Conservation (phyloP, 1,139 yeast species). For the Scheffersomyces segobiensis region DNA sequence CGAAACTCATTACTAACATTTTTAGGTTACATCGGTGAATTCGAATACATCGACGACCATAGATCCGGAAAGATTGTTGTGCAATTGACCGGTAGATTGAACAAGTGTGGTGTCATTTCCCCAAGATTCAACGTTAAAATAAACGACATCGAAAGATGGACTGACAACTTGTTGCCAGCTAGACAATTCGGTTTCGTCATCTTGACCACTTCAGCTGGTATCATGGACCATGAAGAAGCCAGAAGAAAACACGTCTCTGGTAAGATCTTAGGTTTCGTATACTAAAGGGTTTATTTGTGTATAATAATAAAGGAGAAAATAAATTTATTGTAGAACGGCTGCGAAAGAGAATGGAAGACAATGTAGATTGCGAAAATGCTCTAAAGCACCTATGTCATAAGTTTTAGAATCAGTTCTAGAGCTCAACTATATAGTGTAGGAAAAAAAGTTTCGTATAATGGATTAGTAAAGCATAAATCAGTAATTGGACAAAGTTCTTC, state of each 20-base stretch:
- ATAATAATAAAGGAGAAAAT: neutral
- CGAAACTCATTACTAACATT: slow-evolving; percentile 23
- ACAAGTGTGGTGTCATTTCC: slow-evolving; percentile 97
- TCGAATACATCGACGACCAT: slow-evolving; percentile 98
- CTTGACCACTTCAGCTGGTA: slow-evolving; percentile 98
- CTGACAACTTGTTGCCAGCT: slow-evolving; percentile 95
- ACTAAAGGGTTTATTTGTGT: slow-evolving; percentile 28
- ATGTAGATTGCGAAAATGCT: neutral
- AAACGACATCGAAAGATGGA: slow-evolving; percentile 95
- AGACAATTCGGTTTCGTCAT: slow-evolving; percentile 98
- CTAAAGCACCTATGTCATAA: neutral
- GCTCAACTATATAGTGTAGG: no score
- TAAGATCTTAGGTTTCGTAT: slow-evolving; percentile 94
- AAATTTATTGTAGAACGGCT: neutral
- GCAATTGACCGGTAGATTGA: slow-evolving; percentile 95
- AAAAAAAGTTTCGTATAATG: no score
- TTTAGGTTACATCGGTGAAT: slow-evolving; percentile 91
- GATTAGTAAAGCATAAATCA: no score
- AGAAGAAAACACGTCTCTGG: slow-evolving; percentile 99
- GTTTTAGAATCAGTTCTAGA: no score
- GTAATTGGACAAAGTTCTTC: no score
- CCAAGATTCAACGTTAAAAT: slow-evolving; percentile 98
- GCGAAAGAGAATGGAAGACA: neutral
- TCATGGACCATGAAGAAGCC: slow-evolving; percentile 99
- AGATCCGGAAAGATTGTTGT: slow-evolving; percentile 98